phyloP scores from a whole-genome alignment of 2,329 filamentous ascomycete genomes.

The Gyromitra esculenta region DNA sequence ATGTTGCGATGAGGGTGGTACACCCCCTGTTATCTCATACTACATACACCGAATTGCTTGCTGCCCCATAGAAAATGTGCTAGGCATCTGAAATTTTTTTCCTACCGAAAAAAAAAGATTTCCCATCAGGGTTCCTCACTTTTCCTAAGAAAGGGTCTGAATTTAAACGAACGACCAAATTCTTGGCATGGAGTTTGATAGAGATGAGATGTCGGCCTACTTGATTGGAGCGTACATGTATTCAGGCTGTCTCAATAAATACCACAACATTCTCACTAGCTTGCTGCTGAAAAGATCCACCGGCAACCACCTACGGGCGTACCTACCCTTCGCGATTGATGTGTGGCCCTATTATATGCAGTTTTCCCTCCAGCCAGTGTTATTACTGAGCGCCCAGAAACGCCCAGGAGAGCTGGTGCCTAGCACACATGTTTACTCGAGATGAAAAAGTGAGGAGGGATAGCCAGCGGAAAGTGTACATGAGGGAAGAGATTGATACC shows the following conservation, averaged over 20 bases:
- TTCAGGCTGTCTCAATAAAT: not conserved
- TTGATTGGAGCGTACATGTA: no score
- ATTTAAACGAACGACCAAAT: no score
- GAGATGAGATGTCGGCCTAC: no score
- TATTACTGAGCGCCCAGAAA: conserved; percentile 18
- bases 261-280: conserved; percentile 19
- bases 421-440: conserved; percentile 6
- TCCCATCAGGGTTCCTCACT: no score
- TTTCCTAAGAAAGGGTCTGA: no score
- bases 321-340: conserved; percentile 30
- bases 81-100: no score
- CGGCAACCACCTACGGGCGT: conserved; percentile 26
- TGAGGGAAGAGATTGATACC: conserved; percentile 46
- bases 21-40: no score
- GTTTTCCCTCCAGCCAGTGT: conserved; percentile 18
- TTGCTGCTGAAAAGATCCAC: conserved; percentile 11
- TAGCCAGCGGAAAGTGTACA: conserved; percentile 21
- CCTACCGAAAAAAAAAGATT: no score
- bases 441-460: conserved; percentile 40
- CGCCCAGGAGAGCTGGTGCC: conserved; percentile 1
- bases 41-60: no score
- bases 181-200: no score
- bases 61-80: no score
- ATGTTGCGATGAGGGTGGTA: no score
- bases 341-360: conserved; percentile 20